A percentile compares a stretch with the other conserved stretches of the same genome.
Evolutionary conservation across 495 filamentous ascomycete species (phyloP).

Genomic region (Aspergillus coremiiformis): DNA sequence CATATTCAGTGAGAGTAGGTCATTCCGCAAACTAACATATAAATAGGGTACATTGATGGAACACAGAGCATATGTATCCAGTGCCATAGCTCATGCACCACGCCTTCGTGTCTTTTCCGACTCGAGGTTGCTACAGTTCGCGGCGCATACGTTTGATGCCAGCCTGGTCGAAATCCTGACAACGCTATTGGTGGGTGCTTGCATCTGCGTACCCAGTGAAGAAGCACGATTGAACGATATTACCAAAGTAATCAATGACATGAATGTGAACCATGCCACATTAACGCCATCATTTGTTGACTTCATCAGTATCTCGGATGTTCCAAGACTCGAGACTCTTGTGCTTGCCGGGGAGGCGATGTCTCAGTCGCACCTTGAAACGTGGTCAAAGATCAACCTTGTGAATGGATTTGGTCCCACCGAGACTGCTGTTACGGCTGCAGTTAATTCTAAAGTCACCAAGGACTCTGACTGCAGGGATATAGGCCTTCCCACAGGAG

Average conservation of each 20-base stretch:
- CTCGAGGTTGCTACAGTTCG: constrained; percentile 42
- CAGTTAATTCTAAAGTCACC: constrained; percentile 31
- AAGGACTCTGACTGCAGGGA: constrained; percentile 32
- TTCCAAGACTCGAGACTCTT: constrained; percentile 40
- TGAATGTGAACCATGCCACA: constrained; percentile 36
- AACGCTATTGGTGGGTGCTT: constrained; percentile 37
- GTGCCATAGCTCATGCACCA: constrained; percentile 38
- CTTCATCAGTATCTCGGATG: constrained; percentile 36
- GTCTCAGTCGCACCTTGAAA: constrained; percentile 41
- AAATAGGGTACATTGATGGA: constrained; percentile 43
- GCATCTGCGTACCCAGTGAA: constrained; percentile 45
- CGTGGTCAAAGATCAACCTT: constrained; percentile 48
- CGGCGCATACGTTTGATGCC: constrained; percentile 48
- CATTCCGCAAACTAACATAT: background rate
- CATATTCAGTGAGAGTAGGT: background rate
- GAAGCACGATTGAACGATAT: constrained; percentile 45
- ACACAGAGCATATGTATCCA: constrained; percentile 38
- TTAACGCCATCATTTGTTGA: constrained; percentile 50
- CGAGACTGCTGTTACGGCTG: constrained; percentile 35
- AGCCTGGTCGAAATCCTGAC: constrained; percentile 38
- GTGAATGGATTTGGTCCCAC: constrained; percentile 57
- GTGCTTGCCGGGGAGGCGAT: constrained; percentile 50
- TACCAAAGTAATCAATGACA: constrained; percentile 36
- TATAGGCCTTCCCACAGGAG: constrained; percentile 39
- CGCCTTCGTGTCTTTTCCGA: constrained; percentile 22